Evolutionary conservation across 495 filamentous ascomycete genomes (phyloP).

Genomic region (Rusavskia elegans): DNA sequence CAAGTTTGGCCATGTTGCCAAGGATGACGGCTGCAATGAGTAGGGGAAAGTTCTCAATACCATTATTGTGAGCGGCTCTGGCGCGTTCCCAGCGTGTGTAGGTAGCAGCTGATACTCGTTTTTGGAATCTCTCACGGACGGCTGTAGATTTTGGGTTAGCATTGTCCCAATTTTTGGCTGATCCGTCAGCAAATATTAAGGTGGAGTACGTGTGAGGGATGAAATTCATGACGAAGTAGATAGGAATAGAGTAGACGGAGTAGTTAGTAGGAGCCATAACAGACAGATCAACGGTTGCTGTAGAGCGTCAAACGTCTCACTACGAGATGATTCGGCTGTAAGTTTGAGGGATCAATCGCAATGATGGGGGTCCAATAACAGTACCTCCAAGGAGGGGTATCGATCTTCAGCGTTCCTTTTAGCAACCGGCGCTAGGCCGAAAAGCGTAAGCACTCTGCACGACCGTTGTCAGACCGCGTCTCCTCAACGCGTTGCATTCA

Average conservation of each 20-base stretch:
- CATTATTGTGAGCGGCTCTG: constrained; percentile 25
- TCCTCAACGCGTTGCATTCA: too few species aligned
- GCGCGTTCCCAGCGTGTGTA: constrained; percentile 22
- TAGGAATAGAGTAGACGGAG: constrained; percentile 23
- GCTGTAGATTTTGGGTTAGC: constrained; percentile 17
- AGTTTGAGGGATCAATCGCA: too few species aligned
- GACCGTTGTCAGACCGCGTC: too few species aligned
- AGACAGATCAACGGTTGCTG: too few species aligned
- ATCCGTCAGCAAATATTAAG: constrained; percentile 13
- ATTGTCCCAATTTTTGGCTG: constrained; percentile 18
- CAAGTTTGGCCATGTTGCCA: constrained; percentile 21
- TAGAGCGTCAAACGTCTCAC: too few species aligned
- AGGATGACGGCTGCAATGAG: constrained; percentile 23
- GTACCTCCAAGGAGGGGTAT: too few species aligned
- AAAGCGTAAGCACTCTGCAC: too few species aligned
- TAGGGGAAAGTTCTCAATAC: constrained; percentile 26
- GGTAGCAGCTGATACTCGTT: constrained; percentile 11
- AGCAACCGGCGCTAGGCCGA: too few species aligned
- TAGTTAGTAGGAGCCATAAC: constrained; percentile 13
- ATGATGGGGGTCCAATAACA: too few species aligned
- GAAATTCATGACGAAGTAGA: constrained; percentile 20
- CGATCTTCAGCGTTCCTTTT: too few species aligned
- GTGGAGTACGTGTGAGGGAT: constrained; percentile 21
- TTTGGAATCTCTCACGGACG: constrained; percentile 13
- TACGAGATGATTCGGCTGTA: too few species aligned